Conservation (phyloP, 768 basidiomycete species). For the Phaeotremella fagi region DNA sequence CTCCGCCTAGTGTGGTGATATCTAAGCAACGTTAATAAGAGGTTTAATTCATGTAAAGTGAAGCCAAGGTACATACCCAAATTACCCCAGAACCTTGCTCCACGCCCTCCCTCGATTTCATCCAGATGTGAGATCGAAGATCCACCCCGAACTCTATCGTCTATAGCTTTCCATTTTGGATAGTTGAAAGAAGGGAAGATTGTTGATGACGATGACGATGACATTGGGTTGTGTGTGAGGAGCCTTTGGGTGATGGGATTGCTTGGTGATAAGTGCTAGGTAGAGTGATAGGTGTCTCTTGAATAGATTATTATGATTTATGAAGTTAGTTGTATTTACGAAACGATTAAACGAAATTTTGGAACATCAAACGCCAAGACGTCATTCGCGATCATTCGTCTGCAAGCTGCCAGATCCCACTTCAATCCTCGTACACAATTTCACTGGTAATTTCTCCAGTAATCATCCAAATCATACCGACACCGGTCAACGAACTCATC, state of each 20-base stretch:
- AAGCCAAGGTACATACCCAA: constrained; percentile 29
- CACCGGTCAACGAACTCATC: too few relatives aligned
- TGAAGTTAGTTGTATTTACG: too few relatives aligned
- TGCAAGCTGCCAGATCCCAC: too few relatives aligned
- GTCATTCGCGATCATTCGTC: too few relatives aligned
- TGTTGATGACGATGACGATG: not conserved
- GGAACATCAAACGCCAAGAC: too few relatives aligned
- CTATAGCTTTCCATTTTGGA: constrained; percentile 45
- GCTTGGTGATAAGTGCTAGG: not conserved
- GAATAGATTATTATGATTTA: too few relatives aligned
- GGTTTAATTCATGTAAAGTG: not conserved
- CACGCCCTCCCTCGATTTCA: constrained; percentile 10
- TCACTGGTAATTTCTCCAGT: too few relatives aligned
- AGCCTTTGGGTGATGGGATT: not conserved
- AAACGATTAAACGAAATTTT: too few relatives aligned
- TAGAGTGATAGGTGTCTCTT: not conserved
- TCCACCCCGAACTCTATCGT: constrained; percentile 50
- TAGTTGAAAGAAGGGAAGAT: constrained; percentile 48
- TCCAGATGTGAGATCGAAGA: constrained; percentile 44
- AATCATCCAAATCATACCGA: too few relatives aligned
- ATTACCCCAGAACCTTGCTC: constrained; percentile 44
- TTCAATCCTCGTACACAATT: too few relatives aligned
- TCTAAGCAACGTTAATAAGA: constrained; percentile 25
- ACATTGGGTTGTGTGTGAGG: not conserved
- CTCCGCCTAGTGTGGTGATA: constrained; percentile 49